Percentiles rank a stretch among this genome's conserved stretches.
These are phyloP conservation scores for Starmerella riodocensis DNA, from an alignment of 805 yeast species.

Conservation along the genomic window DNA sequence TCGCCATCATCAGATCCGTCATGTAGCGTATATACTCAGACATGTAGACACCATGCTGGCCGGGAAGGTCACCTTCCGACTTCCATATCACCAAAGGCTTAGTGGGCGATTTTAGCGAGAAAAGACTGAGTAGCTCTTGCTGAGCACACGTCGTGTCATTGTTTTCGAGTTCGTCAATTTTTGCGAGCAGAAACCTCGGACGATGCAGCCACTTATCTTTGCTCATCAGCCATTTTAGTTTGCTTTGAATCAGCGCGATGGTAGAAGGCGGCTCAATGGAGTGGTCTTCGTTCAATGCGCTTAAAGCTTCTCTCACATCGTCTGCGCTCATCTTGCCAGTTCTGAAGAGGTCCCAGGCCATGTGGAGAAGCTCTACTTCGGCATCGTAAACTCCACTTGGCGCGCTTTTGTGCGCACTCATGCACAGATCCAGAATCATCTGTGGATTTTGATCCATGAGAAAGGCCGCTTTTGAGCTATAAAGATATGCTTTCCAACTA, in stretches of 20 bases:
- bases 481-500: constrained; percentile 10
- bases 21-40: constrained; percentile 54
- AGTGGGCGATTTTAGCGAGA: constrained; percentile 48
- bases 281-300: background rate
- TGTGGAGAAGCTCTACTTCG: constrained; percentile 2
- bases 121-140: constrained; percentile 48
- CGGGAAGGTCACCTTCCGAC: constrained; percentile 82
- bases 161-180: constrained; percentile 42
- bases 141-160: constrained; percentile 42
- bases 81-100: constrained; percentile 81
- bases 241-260: background rate
- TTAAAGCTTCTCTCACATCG: background rate
- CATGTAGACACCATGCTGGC: constrained; percentile 76
- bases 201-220: constrained; percentile 88
- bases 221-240: constrained; percentile 31
- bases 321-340: background rate
- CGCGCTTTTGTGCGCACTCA: background rate
- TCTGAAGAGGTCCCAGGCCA: constrained; percentile 2
- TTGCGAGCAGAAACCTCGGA: constrained; percentile 61
- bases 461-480: constrained; percentile 5
- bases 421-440: constrained; percentile 1
- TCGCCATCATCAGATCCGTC: constrained; percentile 40
- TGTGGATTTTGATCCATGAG: background rate
- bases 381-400: constrained; percentile 6
- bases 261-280: background rate